Conservation (phyloP, 768 basidiomycete genomes). For the Xerocomus spinulosus region DNA sequence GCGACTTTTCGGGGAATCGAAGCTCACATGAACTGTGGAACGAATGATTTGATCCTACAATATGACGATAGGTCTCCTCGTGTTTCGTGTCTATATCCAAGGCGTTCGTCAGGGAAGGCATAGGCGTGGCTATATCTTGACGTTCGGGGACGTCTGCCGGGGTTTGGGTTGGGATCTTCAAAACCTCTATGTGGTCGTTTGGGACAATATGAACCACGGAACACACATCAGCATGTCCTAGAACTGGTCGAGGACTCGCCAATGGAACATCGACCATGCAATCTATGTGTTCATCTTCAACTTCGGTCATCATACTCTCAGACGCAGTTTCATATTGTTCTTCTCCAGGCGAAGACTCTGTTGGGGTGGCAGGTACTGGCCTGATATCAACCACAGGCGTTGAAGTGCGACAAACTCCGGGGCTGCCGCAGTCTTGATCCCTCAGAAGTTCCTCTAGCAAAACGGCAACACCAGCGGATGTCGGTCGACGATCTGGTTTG, state of each 20-base stretch:
- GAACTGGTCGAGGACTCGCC: conserved; percentile 13
- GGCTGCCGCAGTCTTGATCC: conserved; percentile 27
- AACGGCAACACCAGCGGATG: conserved; percentile 46
- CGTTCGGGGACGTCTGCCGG: background rate
- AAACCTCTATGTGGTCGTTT: conserved; percentile 6
- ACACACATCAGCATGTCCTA: background rate
- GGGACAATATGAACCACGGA: background rate
- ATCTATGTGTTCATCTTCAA: conserved; percentile 8
- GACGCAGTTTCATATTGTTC: conserved; percentile 26
- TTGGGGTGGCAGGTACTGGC: background rate
- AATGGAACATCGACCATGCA: conserved; percentile 16
- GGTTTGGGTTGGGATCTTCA: conserved; percentile 18
- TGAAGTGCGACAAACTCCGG: background rate
- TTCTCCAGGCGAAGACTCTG: conserved; percentile 19
- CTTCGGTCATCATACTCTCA: conserved; percentile 21
- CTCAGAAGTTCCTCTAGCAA: conserved; percentile 44
- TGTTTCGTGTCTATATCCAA: conserved; percentile 41
- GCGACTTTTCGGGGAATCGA: background rate
- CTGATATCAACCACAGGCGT: background rate
- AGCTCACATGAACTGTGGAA: conserved; percentile 65
- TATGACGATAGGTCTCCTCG: conserved; percentile 65
- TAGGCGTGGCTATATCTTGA: background rate
- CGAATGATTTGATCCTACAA: conserved; percentile 49
- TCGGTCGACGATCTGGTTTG: conserved; percentile 47
- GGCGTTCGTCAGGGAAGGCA: conserved; percentile 37